Percentiles rank a stretch among this genome's conserved stretches.
phyloP scores from a whole-genome alignment of 129 eudicot species.

The Mikania micrantha region DNA sequence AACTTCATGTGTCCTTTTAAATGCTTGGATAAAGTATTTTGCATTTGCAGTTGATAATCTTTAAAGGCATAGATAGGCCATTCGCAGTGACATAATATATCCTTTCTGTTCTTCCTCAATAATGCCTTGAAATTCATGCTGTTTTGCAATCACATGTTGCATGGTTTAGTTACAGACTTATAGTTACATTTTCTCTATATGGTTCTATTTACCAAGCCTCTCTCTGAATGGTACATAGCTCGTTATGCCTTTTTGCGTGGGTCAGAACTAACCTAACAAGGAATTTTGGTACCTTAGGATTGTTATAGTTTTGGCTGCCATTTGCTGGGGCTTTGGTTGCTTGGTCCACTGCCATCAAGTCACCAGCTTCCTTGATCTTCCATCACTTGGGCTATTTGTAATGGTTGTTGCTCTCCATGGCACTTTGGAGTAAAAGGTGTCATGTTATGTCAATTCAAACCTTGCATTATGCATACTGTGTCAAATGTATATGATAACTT shows the following conservation, averaged over 20 bases:
- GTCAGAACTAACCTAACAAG: too few relatives aligned
- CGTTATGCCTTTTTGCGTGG: too few relatives aligned
- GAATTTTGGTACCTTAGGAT: too few relatives aligned
- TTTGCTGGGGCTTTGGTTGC: too few relatives aligned
- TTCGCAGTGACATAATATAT: background rate
- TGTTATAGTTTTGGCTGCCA: too few relatives aligned
- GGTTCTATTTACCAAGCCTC: too few relatives aligned
- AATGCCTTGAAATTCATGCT: background rate
- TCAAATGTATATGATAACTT: background rate
- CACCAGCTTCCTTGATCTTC: too few relatives aligned
- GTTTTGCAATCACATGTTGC: background rate
- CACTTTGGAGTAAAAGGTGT: too few relatives aligned
- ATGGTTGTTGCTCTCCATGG: too few relatives aligned
- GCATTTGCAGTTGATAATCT: background rate
- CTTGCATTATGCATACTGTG: background rate
- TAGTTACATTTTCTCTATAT: background rate
- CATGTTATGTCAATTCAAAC: background rate
- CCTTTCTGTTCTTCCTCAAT: background rate
- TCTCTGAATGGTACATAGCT: too few relatives aligned
- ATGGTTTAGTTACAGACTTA: background rate
- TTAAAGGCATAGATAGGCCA: background rate
- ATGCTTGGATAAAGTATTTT: background rate
- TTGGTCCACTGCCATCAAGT: too few relatives aligned
- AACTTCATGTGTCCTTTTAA: background rate
- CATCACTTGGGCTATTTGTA: too few relatives aligned